A percentile compares a stretch with the other conserved stretches of the same genome.
Conservation (phyloP, 306 rosid genomes). For the Gastrolobium villosum region DNA sequence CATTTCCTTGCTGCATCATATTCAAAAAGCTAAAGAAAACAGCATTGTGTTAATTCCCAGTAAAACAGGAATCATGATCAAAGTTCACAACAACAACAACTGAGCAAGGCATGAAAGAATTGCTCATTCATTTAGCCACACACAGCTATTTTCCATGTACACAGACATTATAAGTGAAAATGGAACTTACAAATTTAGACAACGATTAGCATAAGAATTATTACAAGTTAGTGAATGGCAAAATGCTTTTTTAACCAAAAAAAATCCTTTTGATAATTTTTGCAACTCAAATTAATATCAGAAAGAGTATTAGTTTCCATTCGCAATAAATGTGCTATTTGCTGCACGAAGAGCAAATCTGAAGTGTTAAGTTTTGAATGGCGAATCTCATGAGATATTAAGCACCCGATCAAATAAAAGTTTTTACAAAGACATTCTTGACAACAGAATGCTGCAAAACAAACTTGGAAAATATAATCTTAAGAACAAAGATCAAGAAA, state of each 20-base stretch:
- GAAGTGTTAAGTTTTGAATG: conserved; percentile 22
- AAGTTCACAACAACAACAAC: conserved; percentile 27
- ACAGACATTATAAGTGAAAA: not conserved
- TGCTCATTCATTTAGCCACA: conserved; percentile 21
- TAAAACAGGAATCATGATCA: conserved; percentile 31
- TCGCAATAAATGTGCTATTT: not conserved
- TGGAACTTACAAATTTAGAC: conserved; percentile 16
- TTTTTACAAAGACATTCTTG: conserved; percentile 4
- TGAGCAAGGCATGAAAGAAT: conserved; percentile 32
- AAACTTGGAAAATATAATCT: conserved; percentile 19
- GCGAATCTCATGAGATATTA: conserved; percentile 25
- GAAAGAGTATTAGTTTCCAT: conserved; percentile 10
- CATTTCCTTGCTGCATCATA: conserved; percentile 55
- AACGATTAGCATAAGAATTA: not conserved
- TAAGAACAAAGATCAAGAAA: conserved; percentile 37
- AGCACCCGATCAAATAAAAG: conserved; percentile 9
- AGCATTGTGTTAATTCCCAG: conserved; percentile 24
- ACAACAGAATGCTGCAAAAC: conserved; percentile 19
- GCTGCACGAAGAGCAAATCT: conserved; percentile 21
- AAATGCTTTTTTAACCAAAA: conserved; percentile 20
- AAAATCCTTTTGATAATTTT: not conserved
- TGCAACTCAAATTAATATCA: conserved; percentile 25
- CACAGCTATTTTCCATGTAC: not conserved
- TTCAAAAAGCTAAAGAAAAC: conserved; percentile 44
- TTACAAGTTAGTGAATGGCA: not conserved